A percentile compares a stretch with the other conserved stretches of the same genome.
These are phyloP conservation scores for Plenodomus lindquistii DNA, from an alignment of 2,329 filamentous ascomycete genomes.

Conservation along the genomic window DNA sequence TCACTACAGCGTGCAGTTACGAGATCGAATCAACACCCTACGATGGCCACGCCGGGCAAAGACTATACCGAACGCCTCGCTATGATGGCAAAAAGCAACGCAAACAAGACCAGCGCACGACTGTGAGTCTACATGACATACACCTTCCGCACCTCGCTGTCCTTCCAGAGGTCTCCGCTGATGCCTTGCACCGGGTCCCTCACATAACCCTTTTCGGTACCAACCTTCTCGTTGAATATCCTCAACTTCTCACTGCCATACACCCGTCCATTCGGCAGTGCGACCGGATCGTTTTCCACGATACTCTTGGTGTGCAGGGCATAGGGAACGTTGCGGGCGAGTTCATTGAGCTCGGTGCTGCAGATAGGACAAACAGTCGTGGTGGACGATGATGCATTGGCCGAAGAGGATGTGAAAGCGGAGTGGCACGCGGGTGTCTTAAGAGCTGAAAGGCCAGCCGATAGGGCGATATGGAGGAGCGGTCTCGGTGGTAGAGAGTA, in stretches of 20 bases:
- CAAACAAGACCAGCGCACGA: background rate
- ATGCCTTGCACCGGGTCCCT: constrained; percentile 72
- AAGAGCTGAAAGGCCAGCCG: constrained; percentile 87
- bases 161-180: constrained; percentile 54
- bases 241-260: constrained; percentile 77
- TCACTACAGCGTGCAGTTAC: background rate
- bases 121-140: constrained; percentile 70
- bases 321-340: constrained; percentile 87
- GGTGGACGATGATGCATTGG: constrained; percentile 61
- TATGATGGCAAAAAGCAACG: constrained; percentile 6
- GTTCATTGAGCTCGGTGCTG: constrained; percentile 89
- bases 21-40: background rate
- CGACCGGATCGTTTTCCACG: constrained; percentile 82
- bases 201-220: constrained; percentile 66
- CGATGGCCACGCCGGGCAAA: background rate
- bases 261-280: constrained; percentile 84
- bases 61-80: constrained; percentile 11
- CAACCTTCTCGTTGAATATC: constrained; percentile 78
- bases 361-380: constrained; percentile 91
- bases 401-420: constrained; percentile 59
- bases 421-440: constrained; percentile 95
- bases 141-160: constrained; percentile 75
- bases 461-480: constrained; percentile 86
- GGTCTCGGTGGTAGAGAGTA: constrained; percentile 81
- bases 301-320: constrained; percentile 94